Evolutionary conservation across 2,329 filamentous ascomycete genomes (phyloP).

Genomic region (Aureobasidium sp.): DNA sequence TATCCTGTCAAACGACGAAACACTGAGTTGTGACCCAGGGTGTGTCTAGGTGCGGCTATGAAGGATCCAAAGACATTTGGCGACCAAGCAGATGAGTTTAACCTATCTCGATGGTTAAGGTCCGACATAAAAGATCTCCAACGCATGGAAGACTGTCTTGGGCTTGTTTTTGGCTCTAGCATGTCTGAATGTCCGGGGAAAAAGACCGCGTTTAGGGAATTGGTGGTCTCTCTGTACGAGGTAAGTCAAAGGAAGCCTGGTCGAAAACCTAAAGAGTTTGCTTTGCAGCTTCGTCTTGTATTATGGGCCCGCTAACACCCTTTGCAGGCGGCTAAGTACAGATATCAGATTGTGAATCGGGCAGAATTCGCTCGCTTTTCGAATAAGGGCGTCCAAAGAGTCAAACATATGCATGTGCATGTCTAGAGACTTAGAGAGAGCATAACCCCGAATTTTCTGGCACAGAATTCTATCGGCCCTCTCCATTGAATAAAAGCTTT

Average conservation of each 20-base stretch:
- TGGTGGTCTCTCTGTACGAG: slow-evolving; percentile 31
- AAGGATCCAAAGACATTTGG: neutral
- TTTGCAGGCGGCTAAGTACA: neutral
- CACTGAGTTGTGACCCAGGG: neutral
- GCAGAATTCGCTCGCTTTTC: neutral
- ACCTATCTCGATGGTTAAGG: neutral
- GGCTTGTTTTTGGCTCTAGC: neutral
- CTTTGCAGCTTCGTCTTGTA: neutral
- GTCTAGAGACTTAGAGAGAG: neutral
- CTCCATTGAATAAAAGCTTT: too few relatives aligned
- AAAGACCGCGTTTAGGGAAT: too few relatives aligned
- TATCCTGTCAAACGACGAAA: too few relatives aligned
- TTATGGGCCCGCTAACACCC: neutral
- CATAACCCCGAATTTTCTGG: too few relatives aligned
- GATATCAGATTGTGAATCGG: neutral
- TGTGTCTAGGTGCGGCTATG: neutral
- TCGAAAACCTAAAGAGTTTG: neutral
- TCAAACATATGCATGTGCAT: neutral
- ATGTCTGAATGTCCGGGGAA: neutral
- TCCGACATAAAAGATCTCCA: neutral
- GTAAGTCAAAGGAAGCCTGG: neutral
- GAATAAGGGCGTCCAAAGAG: neutral
- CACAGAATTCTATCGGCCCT: too few relatives aligned
- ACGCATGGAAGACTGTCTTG: neutral
- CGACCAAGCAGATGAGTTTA: neutral